Evolutionary conservation across 2,329 filamentous ascomycete species (phyloP).

Genomic region (Fusarium equiseti): DNA sequence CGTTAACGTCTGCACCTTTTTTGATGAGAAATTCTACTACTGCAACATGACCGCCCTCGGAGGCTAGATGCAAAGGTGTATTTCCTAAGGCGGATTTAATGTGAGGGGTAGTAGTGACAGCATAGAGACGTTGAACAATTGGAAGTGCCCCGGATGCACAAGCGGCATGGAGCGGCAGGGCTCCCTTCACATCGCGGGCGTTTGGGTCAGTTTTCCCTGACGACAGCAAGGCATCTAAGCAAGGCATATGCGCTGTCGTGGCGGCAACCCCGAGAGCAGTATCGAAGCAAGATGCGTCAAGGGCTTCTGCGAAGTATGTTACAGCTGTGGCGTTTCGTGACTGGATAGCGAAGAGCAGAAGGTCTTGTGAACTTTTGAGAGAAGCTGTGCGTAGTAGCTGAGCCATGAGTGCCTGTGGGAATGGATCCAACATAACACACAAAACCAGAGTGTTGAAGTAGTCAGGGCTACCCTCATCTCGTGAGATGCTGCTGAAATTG

Average conservation of each 20-base stretch:
- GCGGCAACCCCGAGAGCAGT: rapidly evolving
- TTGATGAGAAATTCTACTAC: not conserved
- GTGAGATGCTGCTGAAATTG: not conserved
- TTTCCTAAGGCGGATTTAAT: rapidly evolving
- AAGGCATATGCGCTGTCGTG: rapidly evolving
- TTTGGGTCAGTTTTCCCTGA: not conserved
- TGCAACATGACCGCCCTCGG: not conserved
- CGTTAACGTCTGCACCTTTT: not conserved
- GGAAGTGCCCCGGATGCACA: rapidly evolving
- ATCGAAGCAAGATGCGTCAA: not conserved
- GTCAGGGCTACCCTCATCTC: rapidly evolving
- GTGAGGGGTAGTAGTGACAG: not conserved
- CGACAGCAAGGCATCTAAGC: not conserved
- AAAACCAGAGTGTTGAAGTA: not conserved
- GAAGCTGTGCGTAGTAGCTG: not conserved
- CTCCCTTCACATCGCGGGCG: rapidly evolving
- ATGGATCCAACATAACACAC: not conserved
- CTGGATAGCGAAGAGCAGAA: rapidly evolving
- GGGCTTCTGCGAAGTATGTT: not conserved
- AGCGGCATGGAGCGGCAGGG: not conserved
- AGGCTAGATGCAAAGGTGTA: not conserved
- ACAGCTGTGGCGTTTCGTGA: rapidly evolving
- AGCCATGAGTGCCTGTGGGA: not conserved
- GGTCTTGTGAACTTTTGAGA: not conserved
- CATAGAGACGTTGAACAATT: not conserved